Base-by-base conservation (phyloP, 352 stramenopile genomes). In the Thalassiosira mediterranea region DNA sequence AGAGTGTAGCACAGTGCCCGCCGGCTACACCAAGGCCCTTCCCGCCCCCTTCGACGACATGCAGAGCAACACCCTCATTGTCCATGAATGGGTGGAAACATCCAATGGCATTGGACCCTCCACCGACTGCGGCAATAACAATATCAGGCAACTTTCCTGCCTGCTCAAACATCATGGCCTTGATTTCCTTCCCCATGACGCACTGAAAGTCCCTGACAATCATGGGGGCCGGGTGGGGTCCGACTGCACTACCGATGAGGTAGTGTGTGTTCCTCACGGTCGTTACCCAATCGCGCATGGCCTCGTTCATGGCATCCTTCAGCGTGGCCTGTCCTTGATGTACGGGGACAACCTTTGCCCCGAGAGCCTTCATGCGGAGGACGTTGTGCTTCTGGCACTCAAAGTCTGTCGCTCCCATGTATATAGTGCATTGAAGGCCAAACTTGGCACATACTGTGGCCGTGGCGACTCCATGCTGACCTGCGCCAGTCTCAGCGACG, bases 281-380 rank as follows among this genome's bases (percentile, higher is more conserved):
- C 10, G 97, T 98, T 3, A 99, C 96, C 96, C 96, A 99, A 85
- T 99, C 97, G 26, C 96, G 94, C 78, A 99, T 98, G 17, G 97
- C 97, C 84, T 99, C 96, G 79, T 98, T 99, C 61, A 99, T 98
- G 11, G 97, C 97, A 81, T 99, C 97, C 87, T 99, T 99, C 42
- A 99, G 90, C 51, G 96, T 99, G 69, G 93, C 85, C 72, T 96
- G 97, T 62, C 97, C 97, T 48, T 93, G 96, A 65, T 97, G 92
- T n/a, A 99, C 96, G 8, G 96, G 95, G n/a, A 98, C 87, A 13
- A 99, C 96, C 83, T 98, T 98, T 25, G 96, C 96, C 52, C 97
- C 96, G n/a, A 99, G 94, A 83, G 98, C 98, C 82, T 98, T 98
- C 97, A 99, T 99, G 53, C 96, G 95, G 79, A 99, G 99, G 3